phyloP scores from a whole-genome alignment of 352 stramenopile genomes.

The Blastocystis sp. region DNA sequence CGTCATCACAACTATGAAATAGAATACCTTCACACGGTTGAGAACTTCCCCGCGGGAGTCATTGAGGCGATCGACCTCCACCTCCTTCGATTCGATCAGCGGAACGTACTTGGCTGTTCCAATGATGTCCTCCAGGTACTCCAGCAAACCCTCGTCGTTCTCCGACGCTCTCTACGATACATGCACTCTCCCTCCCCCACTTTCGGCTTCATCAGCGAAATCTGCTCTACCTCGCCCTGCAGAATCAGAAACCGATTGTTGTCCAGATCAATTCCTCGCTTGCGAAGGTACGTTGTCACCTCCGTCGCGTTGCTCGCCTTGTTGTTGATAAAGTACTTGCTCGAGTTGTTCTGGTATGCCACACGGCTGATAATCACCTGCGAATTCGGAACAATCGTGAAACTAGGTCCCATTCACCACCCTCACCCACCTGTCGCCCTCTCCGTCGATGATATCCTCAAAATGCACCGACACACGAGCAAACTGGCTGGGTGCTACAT shows the following conservation, averaged over 20 bases:
- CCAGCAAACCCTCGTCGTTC: conserved; percentile 90
- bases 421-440: conserved; percentile 62
- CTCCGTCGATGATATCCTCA: conserved; percentile 82
- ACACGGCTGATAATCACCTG: conserved; percentile 80
- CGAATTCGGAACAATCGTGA: conserved; percentile 75
- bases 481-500: conserved; percentile 77
- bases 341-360: conserved; percentile 83
- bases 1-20: background rate
- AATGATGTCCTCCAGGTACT: conserved; percentile 99
- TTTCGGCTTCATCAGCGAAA: conserved; percentile 99
- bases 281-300: conserved; percentile 80
- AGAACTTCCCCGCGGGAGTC: conserved; percentile 82
- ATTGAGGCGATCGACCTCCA: conserved; percentile 81
- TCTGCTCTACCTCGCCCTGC: conserved; percentile 91
- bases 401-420: conserved; percentile 48
- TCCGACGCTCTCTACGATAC: conserved; percentile 60
- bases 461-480: conserved; percentile 92
- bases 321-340: conserved; percentile 90
- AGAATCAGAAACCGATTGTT: conserved; percentile 99
- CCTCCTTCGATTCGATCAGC: conserved; percentile 78
- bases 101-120: conserved; percentile 92
- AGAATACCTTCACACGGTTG: conserved; percentile 84
- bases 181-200: conserved; percentile 61
- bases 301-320: conserved; percentile 77
- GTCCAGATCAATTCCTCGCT: conserved; percentile 92